Evolutionary conservation across 2,329 filamentous ascomycete genomes (phyloP).

Genomic region (Talaromyces sp.): DNA sequence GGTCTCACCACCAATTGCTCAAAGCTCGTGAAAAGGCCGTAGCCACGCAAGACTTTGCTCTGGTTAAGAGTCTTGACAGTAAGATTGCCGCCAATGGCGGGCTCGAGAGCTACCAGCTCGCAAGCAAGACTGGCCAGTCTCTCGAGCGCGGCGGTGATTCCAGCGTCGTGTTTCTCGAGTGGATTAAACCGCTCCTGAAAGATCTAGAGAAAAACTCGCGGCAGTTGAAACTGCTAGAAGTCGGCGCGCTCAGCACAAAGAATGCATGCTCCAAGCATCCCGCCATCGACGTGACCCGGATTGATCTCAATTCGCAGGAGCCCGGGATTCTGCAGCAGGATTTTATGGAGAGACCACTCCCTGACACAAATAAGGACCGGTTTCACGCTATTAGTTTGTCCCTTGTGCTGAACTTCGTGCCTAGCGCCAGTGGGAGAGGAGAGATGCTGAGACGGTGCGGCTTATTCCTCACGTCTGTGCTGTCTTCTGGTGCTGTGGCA

Average conservation of each 20-base stretch:
- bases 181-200: slow-evolving; percentile 41
- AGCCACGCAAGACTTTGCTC: slow-evolving; percentile 38
- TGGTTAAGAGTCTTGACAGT: slow-evolving; percentile 39
- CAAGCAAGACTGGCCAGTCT: slow-evolving; percentile 59
- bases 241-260: slow-evolving; percentile 76
- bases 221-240: slow-evolving; percentile 68
- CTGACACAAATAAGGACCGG: slow-evolving; percentile 49
- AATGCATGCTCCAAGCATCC: slow-evolving; percentile 77
- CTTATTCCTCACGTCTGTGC: slow-evolving; percentile 55
- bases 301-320: slow-evolving; percentile 85
- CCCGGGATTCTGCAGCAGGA: slow-evolving; percentile 76
- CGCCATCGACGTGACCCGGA: slow-evolving; percentile 69
- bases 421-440: slow-evolving; percentile 67
- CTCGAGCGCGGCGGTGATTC: slow-evolving; percentile 59
- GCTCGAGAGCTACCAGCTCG: slow-evolving; percentile 56
- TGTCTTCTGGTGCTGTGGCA: slow-evolving; percentile 17
- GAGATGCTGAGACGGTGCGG: slow-evolving; percentile 78
- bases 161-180: slow-evolving; percentile 54
- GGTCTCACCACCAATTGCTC: slow-evolving; percentile 55
- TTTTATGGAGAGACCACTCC: slow-evolving; percentile 84
- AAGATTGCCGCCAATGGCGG: slow-evolving; percentile 55
- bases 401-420: slow-evolving; percentile 90
- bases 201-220: slow-evolving; percentile 17
- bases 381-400: slow-evolving; percentile 93
- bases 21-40: slow-evolving; percentile 52